phyloP scores from a whole-genome alignment of 202 grass and related monocot species.

The Bolboschoenoplectus hybrid region DNA sequence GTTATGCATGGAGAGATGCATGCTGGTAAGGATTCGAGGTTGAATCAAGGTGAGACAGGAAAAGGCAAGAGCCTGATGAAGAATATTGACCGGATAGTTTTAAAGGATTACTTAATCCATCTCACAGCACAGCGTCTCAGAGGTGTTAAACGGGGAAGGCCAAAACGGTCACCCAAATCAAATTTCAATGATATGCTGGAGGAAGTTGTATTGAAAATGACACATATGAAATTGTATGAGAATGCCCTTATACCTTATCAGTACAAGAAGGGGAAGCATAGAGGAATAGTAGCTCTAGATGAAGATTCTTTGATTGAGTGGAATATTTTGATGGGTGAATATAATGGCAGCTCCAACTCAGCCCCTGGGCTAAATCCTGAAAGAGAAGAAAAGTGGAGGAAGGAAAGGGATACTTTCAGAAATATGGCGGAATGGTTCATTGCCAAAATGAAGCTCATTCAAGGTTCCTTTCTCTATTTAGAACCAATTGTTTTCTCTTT shows the following conservation, averaged over 20 bases:
- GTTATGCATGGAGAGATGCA: slow-evolving; percentile 6
- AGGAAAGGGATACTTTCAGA: slow-evolving; percentile 33
- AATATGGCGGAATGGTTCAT: slow-evolving; percentile 28
- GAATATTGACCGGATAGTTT: background rate
- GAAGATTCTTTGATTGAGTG: slow-evolving; percentile 34
- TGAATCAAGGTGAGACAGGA: background rate
- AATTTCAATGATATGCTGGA: slow-evolving; percentile 10
- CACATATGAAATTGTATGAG: slow-evolving; percentile 10
- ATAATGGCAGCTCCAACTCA: background rate
- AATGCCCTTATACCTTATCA: slow-evolving; percentile 11
- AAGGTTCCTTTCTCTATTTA: slow-evolving; percentile 27
- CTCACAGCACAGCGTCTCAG: background rate
- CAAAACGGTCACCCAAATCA: slow-evolving; percentile 6
- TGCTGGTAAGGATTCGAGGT: background rate
- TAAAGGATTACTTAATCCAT: slow-evolving; percentile 17
- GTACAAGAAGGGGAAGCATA: slow-evolving; percentile 16
- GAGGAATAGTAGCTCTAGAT: slow-evolving; percentile 20
- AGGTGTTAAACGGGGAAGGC: slow-evolving; percentile 22
- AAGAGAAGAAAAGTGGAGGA: slow-evolving; percentile 38
- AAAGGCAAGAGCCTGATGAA: background rate
- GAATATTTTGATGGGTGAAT: slow-evolving; percentile 5
- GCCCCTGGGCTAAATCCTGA: slow-evolving; percentile 19
- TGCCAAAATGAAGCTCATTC: slow-evolving; percentile 37
- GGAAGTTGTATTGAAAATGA: background rate
- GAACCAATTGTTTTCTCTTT: background rate